Evolutionary conservation across 345 rosid genomes (phyloP).

Genomic region (Reutealis trisperma): DNA sequence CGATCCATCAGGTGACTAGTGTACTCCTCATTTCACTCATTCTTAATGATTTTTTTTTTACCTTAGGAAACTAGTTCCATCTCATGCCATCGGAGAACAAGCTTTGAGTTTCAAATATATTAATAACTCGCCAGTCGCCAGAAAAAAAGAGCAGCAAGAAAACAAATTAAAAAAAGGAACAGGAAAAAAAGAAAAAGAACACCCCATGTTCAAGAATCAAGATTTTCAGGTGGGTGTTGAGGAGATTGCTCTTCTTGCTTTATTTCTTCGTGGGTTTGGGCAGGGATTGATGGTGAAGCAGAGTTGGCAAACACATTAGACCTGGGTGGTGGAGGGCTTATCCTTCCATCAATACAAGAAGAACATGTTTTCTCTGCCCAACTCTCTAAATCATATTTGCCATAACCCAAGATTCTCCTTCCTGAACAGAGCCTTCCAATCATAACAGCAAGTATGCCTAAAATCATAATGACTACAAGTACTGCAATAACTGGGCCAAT

Average conservation of each 20-base stretch:
- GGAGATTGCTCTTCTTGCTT: conserved; percentile 34
- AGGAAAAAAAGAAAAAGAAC: not conserved
- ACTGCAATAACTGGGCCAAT: conserved; percentile 60
- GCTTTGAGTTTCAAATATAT: not conserved
- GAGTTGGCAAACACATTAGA: conserved; percentile 16
- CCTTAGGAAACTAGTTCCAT: not conserved
- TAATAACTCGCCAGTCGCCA: not conserved
- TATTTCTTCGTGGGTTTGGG: conserved; percentile 36
- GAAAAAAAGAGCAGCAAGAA: not conserved
- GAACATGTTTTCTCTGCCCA: conserved; percentile 69
- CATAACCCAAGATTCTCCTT: conserved; percentile 56
- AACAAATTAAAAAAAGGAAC: not conserved
- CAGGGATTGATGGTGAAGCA: conserved; percentile 12
- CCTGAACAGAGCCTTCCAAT: conserved; percentile 77
- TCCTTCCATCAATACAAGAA: conserved; percentile 75
- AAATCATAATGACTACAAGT: conserved; percentile 44
- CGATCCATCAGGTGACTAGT: not conserved
- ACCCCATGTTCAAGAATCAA: conserved; percentile 1
- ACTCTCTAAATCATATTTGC: conserved; percentile 65
- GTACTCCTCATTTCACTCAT: too few species aligned
- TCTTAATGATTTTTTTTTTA: too few species aligned
- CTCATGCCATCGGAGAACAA: not conserved
- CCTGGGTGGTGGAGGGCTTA: conserved; percentile 37
- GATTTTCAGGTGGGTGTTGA: conserved; percentile 24
- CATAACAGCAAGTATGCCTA: conserved; percentile 52